phyloP scores from a whole-genome alignment of 495 filamentous ascomycete species.

The Neurospora sp. region DNA sequence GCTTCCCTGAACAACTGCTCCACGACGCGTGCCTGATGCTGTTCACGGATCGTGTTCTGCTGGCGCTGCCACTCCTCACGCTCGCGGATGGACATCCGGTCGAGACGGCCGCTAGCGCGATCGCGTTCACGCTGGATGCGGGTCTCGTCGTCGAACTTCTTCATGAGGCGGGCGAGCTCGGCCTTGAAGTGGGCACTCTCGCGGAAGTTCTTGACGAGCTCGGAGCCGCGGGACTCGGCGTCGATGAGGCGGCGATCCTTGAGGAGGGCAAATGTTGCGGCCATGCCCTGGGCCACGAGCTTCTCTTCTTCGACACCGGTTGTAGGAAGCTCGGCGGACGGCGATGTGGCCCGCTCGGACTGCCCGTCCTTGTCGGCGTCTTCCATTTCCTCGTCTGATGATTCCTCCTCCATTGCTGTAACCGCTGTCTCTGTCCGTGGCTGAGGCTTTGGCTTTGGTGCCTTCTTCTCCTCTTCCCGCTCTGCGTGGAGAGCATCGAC shows the following conservation, averaged over 20 bases:
- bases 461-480: constrained; percentile 55
- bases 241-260: constrained; percentile 73
- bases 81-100: constrained; percentile 79
- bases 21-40: constrained; percentile 66
- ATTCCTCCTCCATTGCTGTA: constrained; percentile 42
- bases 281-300: constrained; percentile 66
- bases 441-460: constrained; percentile 34
- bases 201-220: constrained; percentile 59
- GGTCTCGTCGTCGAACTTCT: constrained; percentile 66
- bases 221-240: constrained; percentile 42
- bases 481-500: constrained; percentile 67
- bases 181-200: constrained; percentile 71
- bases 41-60: constrained; percentile 80
- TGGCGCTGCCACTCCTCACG: constrained; percentile 80
- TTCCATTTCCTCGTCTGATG: constrained; percentile 42
- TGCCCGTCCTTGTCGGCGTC: constrained; percentile 57
- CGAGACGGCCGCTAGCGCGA: constrained; percentile 67
- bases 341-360: constrained; percentile 21
- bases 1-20: constrained; percentile 75
- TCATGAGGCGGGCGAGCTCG: constrained; percentile 64
- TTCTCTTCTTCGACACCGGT: constrained; percentile 82
- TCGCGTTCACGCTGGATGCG: constrained; percentile 81
- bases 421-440: constrained; percentile 24
- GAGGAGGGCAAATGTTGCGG: constrained; percentile 70
- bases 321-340: constrained; percentile 31